A percentile compares a stretch with the other conserved stretches of the same genome.
phyloP scores from a whole-genome alignment of 176 grass and related monocot species.

The Triticum urartu region DNA sequence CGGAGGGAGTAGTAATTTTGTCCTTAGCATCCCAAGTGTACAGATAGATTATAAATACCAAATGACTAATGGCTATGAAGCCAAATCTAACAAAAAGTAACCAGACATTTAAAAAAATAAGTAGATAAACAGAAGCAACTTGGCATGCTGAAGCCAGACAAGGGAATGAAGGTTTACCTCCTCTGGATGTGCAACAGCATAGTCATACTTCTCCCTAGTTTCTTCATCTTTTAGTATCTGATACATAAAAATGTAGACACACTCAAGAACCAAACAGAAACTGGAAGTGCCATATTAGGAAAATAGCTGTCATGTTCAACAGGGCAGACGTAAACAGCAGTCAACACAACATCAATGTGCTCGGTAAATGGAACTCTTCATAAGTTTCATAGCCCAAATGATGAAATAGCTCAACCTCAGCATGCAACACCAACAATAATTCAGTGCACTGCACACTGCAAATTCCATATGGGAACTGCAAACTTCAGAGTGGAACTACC shows the following conservation, averaged over 20 bases:
- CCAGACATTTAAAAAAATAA: no score
- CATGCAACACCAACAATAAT: background rate
- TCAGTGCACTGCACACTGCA: background rate
- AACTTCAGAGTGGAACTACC: background rate
- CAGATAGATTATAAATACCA: background rate
- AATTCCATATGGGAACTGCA: background rate
- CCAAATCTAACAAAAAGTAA: background rate
- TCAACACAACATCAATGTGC: background rate
- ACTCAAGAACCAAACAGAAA: constrained; percentile 28
- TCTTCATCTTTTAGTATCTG: constrained; percentile 95
- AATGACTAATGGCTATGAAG: background rate
- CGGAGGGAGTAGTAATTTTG: no score
- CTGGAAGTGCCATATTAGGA: background rate
- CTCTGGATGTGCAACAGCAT: constrained; percentile 98
- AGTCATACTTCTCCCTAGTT: constrained; percentile 87
- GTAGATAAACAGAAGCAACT: background rate
- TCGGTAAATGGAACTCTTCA: background rate
- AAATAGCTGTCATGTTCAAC: background rate
- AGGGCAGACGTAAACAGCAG: background rate
- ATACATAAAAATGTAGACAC: constrained; percentile 10
- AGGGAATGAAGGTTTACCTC: constrained; percentile 54
- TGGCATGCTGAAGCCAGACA: background rate
- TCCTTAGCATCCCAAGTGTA: background rate
- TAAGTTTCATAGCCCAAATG: background rate
- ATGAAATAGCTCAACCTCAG: background rate